phyloP scores from a whole-genome alignment of 441 rosid genomes.

The Macaranga tanarius region DNA sequence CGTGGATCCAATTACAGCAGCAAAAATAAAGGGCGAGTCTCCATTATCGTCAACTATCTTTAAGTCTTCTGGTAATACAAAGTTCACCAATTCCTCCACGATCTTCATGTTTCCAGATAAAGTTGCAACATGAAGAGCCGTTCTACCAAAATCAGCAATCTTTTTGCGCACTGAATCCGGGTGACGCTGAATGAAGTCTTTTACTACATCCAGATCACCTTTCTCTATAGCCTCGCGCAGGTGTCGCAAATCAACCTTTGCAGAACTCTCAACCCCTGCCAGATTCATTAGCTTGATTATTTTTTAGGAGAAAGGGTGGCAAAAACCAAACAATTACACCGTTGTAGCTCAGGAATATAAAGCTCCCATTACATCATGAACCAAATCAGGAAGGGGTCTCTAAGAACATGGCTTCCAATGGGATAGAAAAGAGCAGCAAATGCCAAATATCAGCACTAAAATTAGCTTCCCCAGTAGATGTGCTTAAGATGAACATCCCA shows the following conservation, averaged over 20 bases:
- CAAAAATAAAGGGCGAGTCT: background rate
- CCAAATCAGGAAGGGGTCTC: too few species aligned
- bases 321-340: too few species aligned
- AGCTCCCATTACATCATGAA: too few species aligned
- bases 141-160: background rate
- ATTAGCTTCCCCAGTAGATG: too few species aligned
- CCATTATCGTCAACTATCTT: background rate
- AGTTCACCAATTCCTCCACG: background rate
- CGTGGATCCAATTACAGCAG: slow-evolving; percentile 1
- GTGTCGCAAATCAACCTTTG: too few species aligned
- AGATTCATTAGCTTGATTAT: background rate
- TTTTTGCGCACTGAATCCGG: background rate
- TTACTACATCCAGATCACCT: background rate
- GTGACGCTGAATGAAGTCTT: background rate
- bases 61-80: background rate
- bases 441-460: too few species aligned
- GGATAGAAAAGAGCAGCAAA: too few species aligned
- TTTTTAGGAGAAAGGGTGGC: too few species aligned
- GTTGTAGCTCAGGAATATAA: too few species aligned
- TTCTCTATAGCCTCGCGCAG: background rate
- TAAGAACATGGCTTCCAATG: too few species aligned
- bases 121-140: slow-evolving; percentile 15
- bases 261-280: background rate
- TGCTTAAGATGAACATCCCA: too few species aligned
- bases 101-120: background rate